phyloP scores from a whole-genome alignment of 176 grass and related monocot genomes.

The Panicum miliaceum region DNA sequence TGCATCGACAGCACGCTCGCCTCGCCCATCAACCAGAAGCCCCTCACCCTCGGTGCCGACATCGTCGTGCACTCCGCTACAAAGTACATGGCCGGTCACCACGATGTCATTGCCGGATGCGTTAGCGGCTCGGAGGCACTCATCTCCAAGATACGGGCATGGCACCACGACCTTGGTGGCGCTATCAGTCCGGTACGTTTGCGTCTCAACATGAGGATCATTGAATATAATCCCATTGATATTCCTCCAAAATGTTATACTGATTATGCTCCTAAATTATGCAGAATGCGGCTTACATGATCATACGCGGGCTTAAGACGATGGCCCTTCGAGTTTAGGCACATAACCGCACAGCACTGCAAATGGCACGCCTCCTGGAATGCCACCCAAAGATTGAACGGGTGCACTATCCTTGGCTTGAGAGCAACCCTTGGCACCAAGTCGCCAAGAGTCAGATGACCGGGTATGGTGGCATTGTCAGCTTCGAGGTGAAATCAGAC shows the following conservation, averaged over 20 bases:
- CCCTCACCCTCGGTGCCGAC: constrained; percentile 61
- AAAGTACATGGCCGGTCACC: constrained; percentile 69
- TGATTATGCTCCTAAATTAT: not conserved
- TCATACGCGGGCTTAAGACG: constrained; percentile 66
- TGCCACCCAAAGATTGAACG: constrained; percentile 51
- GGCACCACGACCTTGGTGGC: constrained; percentile 82
- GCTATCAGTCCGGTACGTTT: constrained; percentile 77
- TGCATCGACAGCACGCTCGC: constrained; percentile 73
- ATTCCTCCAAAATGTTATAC: not conserved
- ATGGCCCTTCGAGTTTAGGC: constrained; percentile 56
- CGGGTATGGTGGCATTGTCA: constrained; percentile 51
- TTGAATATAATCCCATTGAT: too few relatives aligned
- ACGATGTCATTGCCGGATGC: constrained; percentile 80
- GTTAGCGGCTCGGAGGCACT: constrained; percentile 62
- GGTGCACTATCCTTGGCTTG: constrained; percentile 62
- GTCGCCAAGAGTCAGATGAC: constrained; percentile 53
- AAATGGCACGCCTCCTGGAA: constrained; percentile 61
- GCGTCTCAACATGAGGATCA: too few relatives aligned
- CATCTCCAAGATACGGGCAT: constrained; percentile 58
- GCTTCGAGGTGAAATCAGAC: constrained; percentile 57
- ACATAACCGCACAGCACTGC: constrained; percentile 49
- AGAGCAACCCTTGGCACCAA: constrained; percentile 58
- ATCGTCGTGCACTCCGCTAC: constrained; percentile 68
- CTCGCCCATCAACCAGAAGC: constrained; percentile 70
- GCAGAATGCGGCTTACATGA: constrained; percentile 64